Conservation (phyloP, 371 early-diverging fungal species). For the Mortierella sp. region DNA sequence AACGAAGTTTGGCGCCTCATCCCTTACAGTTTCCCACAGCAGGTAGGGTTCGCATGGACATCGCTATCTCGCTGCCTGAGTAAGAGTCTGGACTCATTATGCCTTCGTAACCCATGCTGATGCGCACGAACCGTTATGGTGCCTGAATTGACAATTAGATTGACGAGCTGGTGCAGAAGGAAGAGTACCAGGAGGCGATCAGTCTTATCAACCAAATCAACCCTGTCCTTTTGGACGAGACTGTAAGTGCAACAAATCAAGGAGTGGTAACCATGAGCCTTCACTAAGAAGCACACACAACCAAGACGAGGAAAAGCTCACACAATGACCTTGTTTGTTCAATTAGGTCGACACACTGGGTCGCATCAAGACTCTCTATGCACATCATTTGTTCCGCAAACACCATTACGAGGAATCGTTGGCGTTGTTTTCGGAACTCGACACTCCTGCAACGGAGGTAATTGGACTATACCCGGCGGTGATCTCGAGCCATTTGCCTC, state of each 20-base stretch:
- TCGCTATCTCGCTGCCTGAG: not conserved
- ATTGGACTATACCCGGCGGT: conserved; percentile 86
- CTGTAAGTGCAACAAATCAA: conserved; percentile 55
- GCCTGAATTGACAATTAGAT: conserved; percentile 56
- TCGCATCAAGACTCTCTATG: conserved; percentile 85
- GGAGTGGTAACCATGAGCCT: not conserved
- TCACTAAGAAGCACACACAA: too few relatives aligned
- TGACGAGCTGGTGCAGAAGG: conserved; percentile 82
- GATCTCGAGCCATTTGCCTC: conserved; percentile 63
- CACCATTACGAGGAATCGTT: conserved; percentile 87
- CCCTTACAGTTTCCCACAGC: conserved; percentile 89
- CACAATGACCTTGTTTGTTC: not conserved
- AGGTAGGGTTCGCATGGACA: conserved; percentile 62
- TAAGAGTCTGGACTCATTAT: not conserved
- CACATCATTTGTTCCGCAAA: conserved; percentile 84
- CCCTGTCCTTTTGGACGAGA: conserved; percentile 85
- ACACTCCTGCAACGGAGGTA: conserved; percentile 87
- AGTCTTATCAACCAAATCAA: conserved; percentile 90
- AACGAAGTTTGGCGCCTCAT: conserved; percentile 89
- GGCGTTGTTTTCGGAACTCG: conserved; percentile 81
- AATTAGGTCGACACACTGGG: conserved; percentile 64
- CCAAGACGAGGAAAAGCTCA: not conserved
- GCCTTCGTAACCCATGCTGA: not conserved
- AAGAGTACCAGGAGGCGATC: conserved; percentile 88
- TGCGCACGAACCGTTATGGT: not conserved